Percentiles rank a stretch among this genome's conserved stretches.
Conservation (phyloP, 345 rosid genomes). For the Populus davidiana region DNA sequence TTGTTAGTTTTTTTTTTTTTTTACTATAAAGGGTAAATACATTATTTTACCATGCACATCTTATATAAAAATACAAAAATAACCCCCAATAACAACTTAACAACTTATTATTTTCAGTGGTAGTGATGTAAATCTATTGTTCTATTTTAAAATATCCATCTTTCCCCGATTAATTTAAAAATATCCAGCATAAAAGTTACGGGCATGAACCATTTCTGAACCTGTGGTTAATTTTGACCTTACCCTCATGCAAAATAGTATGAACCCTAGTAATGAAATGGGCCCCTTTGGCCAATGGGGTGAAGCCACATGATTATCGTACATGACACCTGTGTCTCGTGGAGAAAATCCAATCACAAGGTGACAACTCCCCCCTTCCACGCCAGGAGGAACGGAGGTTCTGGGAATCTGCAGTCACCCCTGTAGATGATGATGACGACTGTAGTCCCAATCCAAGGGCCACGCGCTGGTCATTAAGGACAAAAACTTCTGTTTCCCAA, state of each 20-base stretch:
- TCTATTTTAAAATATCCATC: no score
- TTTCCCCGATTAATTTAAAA: no score
- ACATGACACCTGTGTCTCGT: not conserved
- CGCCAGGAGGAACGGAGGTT: not conserved
- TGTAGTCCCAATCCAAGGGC: slow-evolving; percentile 21
- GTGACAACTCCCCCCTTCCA: not conserved
- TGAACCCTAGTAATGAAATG: not conserved
- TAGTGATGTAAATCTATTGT: no score
- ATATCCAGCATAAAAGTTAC: not conserved
- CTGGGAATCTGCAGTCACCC: slow-evolving; percentile 11
- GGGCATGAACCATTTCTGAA: not conserved
- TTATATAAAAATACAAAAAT: no score
- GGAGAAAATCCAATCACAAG: not conserved
- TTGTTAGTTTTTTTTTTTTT: no score
- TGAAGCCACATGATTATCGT: no score
- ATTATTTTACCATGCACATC: no score
- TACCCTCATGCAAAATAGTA: no score
- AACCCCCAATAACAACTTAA: no score
- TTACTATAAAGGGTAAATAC: no score
- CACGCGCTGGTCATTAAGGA: not conserved
- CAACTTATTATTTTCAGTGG: no score
- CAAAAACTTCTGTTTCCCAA: not conserved
- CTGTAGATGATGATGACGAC: not conserved
- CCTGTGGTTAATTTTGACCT: not conserved
- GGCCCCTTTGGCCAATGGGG: no score